phyloP scores from a whole-genome alignment of 352 stramenopile species.

The Pythium rhizo-oryzae region DNA sequence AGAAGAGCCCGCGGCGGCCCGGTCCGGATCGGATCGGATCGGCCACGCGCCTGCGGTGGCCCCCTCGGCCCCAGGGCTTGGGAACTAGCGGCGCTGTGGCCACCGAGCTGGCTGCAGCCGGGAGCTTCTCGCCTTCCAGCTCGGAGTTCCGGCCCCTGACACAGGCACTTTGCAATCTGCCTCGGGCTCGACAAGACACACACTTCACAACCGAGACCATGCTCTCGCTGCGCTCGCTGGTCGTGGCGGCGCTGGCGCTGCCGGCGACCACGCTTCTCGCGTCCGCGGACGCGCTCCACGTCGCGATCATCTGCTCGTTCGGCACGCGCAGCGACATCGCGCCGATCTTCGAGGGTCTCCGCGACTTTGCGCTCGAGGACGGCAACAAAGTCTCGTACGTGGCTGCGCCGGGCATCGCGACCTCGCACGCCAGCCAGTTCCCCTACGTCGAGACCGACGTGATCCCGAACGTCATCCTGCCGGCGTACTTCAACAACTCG shows the following conservation, averaged over 20 bases:
- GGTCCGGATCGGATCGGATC: neutral
- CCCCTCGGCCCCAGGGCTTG: too few relatives aligned
- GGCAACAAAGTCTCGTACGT: slow-evolving; percentile 31
- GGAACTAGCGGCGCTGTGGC: too few relatives aligned
- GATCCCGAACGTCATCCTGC: slow-evolving; percentile 17
- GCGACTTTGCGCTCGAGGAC: slow-evolving; percentile 18
- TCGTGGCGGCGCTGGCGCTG: slow-evolving; percentile 5
- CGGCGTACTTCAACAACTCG: slow-evolving; percentile 33
- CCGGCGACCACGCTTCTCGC: slow-evolving; percentile 6
- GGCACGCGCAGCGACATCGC: slow-evolving; percentile 31
- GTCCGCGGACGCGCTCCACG: slow-evolving; percentile 21
- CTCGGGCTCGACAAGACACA: neutral
- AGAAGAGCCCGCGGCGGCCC: neutral
- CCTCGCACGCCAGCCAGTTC: slow-evolving; percentile 25
- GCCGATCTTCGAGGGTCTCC: slow-evolving; percentile 29
- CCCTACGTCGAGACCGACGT: slow-evolving; percentile 25
- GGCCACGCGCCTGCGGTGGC: too few relatives aligned
- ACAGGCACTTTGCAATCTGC: slow-evolving; percentile 2
- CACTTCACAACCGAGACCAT: slow-evolving; percentile 3
- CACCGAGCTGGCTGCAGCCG: too few relatives aligned
- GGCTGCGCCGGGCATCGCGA: slow-evolving; percentile 22
- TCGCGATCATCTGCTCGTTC: slow-evolving; percentile 30
- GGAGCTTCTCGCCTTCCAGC: too few relatives aligned
- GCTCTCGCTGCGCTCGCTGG: slow-evolving; percentile 12
- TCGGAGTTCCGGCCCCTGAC: too few relatives aligned